Evolutionary conservation across 2,329 filamentous ascomycete species (phyloP).

Genomic region (Paracoccidioides brasiliensis): DNA sequence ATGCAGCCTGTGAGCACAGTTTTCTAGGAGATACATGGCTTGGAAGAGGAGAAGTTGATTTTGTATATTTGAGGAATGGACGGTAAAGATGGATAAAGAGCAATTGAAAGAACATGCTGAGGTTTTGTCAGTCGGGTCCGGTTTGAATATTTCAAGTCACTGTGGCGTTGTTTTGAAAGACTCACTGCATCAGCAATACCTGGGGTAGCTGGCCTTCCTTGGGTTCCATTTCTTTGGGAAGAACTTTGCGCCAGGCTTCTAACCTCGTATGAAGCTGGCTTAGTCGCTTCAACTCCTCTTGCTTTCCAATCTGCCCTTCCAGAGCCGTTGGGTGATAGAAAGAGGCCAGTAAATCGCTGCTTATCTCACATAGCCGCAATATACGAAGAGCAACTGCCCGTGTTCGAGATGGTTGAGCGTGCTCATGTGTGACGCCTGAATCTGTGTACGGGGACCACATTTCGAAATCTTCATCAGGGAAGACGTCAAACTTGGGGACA

Average conservation of each 20-base stretch:
- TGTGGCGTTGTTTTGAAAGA: constrained; percentile 14
- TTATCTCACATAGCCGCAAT: constrained; percentile 78
- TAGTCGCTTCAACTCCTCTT: constrained; percentile 78
- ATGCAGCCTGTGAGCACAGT: constrained; percentile 79
- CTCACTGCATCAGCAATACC: constrained; percentile 76
- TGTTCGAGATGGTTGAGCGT: constrained; percentile 64
- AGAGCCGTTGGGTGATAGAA: constrained; percentile 73
- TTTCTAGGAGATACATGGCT: constrained; percentile 79
- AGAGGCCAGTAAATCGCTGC: constrained; percentile 71
- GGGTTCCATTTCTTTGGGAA: constrained; percentile 78
- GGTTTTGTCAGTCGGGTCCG: constrained; percentile 10
- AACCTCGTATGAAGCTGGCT: constrained; percentile 82
- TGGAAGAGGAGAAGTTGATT: constrained; percentile 67
- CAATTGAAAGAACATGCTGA: constrained; percentile 92
- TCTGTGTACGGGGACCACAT: constrained; percentile 85
- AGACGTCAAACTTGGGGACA: constrained; percentile 79
- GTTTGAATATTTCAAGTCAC: background rate
- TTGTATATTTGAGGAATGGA: constrained; percentile 84
- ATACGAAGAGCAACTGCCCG: constrained; percentile 72
- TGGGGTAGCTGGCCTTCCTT: constrained; percentile 82
- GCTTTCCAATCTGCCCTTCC: constrained; percentile 55
- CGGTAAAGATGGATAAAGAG: constrained; percentile 93
- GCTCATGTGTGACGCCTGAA: constrained; percentile 56
- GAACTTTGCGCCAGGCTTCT: constrained; percentile 73
- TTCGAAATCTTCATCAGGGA: constrained; percentile 74